phyloP scores from a whole-genome alignment of 2,329 filamentous ascomycete species.

The Fusarium mexicanum region DNA sequence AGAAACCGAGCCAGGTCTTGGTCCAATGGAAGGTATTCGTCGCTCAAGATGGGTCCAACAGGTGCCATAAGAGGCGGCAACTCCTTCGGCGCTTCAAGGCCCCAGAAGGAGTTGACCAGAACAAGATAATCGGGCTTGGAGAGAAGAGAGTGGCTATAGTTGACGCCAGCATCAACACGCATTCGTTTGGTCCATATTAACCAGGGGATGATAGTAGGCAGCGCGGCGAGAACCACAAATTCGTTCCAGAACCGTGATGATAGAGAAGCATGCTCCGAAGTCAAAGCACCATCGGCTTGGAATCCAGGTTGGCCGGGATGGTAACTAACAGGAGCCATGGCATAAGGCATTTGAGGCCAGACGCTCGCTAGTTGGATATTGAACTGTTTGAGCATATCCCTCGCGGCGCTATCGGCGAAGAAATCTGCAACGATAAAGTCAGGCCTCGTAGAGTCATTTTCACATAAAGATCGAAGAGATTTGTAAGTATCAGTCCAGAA shows the following conservation, averaged over 20 bases:
- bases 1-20: conserved; percentile 44
- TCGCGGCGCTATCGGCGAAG: conserved; percentile 53
- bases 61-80: conserved; percentile 51
- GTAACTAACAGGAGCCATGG: conserved; percentile 50
- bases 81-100: conserved; percentile 54
- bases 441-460: conserved; percentile 41
- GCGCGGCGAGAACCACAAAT: conserved; percentile 43
- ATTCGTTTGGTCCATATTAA: conserved; percentile 46
- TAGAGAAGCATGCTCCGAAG: conserved; percentile 52
- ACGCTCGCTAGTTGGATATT: conserved; percentile 51
- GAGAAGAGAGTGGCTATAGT: conserved; percentile 40
- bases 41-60: conserved; percentile 53
- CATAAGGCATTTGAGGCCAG: conserved; percentile 54
- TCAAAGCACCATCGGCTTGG: conserved; percentile 50
- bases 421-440: conserved; percentile 56
- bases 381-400: conserved; percentile 52
- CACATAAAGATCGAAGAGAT: conserved; percentile 24
- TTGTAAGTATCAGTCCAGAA: conserved; percentile 48
- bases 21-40: conserved; percentile 48
- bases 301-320: conserved; percentile 55
- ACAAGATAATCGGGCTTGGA: conserved; percentile 54
- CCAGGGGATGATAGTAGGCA: conserved; percentile 45
- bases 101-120: conserved; percentile 57
- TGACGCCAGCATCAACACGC: conserved; percentile 48
- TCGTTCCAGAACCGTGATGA: conserved; percentile 50